Conservation (phyloP, 164 flowering plant genomes). For the Tetrastigma voinierianum region DNA sequence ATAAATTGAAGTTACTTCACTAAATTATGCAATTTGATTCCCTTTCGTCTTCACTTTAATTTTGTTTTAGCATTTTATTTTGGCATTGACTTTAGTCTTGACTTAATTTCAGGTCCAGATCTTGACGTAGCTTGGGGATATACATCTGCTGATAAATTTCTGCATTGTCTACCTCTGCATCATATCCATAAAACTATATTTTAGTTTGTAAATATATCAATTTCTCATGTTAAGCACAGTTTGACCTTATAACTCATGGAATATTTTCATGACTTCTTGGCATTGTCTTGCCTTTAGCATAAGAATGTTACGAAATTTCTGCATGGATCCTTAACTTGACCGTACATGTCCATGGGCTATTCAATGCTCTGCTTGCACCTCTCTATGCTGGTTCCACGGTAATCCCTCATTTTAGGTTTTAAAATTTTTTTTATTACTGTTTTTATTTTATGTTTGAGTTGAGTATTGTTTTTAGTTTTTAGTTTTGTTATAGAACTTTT, state of each 20-base stretch:
- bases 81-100: too few species aligned
- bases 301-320: not conserved
- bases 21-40: not conserved
- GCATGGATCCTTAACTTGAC: slow-evolving; percentile 55
- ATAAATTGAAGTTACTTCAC: not conserved
- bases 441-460: not conserved
- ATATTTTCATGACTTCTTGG: not conserved
- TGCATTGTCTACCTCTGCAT: slow-evolving; percentile 93
- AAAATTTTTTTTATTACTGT: not conserved
- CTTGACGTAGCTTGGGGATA: slow-evolving; percentile 91
- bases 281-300: not conserved
- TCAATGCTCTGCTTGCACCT: slow-evolving; percentile 94
- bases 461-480: not conserved
- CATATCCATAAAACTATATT: slow-evolving; percentile 70
- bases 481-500: not conserved
- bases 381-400: slow-evolving; percentile 93
- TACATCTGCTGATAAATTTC: slow-evolving; percentile 75
- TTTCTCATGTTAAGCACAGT: not conserved
- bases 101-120: slow-evolving; percentile 71
- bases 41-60: not conserved
- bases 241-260: not conserved
- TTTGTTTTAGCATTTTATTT: not conserved
- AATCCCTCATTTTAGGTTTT: slow-evolving; percentile 22
- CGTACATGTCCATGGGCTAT: slow-evolving; percentile 96
- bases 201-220: not conserved